Percentiles rank a stretch among this genome's conserved stretches.
Evolutionary conservation across 2,329 filamentous ascomycete genomes (phyloP).

Genomic region (Bimuria novae-zelandiae): DNA sequence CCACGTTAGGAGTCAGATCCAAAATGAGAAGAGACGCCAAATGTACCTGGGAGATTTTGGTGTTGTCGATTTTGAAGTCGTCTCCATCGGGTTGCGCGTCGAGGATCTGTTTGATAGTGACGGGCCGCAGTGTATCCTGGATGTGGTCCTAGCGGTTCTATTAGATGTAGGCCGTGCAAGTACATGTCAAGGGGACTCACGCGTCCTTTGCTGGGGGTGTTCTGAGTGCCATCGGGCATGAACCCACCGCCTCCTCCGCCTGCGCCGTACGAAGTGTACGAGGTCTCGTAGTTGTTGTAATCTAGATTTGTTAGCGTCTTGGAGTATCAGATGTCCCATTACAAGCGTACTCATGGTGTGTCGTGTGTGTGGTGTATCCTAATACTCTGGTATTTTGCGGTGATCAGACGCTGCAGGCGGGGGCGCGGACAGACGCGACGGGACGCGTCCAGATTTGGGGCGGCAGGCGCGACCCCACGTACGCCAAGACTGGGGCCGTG

Average conservation of each 20-base stretch:
- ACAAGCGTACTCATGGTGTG: conserved; percentile 25
- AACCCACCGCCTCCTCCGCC: conserved; percentile 66
- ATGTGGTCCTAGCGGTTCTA: conserved; percentile 58
- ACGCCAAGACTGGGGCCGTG: conserved; percentile 38
- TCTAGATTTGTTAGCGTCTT: conserved; percentile 23
- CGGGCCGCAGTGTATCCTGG: conserved; percentile 87
- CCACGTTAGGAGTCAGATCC: background rate
- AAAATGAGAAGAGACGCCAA: background rate
- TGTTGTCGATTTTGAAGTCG: conserved; percentile 82
- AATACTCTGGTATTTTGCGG: background rate
- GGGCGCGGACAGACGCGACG: conserved; percentile 21
- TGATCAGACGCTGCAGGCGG: conserved; percentile 11
- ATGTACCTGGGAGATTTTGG: conserved; percentile 65
- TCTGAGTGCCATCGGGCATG: conserved; percentile 57
- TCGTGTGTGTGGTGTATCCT: background rate
- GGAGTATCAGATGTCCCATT: background rate
- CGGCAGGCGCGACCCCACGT: conserved; percentile 27
- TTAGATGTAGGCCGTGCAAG: background rate
- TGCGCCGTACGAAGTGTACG: conserved; percentile 62
- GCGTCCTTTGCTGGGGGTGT: conserved; percentile 47
- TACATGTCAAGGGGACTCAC: conserved; percentile 12
- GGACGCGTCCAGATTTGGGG: conserved; percentile 29
- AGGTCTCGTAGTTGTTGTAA: conserved; percentile 49
- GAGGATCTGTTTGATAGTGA: conserved; percentile 93
- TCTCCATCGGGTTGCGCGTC: conserved; percentile 66